Evolutionary conservation across 2,329 filamentous ascomycete species (phyloP).

Genomic region (Xylaria sp.): DNA sequence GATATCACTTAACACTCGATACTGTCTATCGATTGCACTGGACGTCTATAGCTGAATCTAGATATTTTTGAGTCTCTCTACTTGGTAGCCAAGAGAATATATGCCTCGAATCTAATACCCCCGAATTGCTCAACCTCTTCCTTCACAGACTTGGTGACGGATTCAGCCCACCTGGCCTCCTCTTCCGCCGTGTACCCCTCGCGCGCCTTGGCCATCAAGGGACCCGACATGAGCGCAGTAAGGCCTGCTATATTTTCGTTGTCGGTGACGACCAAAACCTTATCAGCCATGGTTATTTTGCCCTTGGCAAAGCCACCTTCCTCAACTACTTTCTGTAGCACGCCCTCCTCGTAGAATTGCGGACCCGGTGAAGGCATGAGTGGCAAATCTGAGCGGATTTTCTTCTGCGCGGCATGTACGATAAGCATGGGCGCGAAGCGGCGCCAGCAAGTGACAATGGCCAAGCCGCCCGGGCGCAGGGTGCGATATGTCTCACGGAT

Average conservation of each 20-base stretch:
- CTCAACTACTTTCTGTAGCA: constrained; percentile 42
- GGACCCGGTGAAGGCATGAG: constrained; percentile 42
- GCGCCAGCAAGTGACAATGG: constrained; percentile 44
- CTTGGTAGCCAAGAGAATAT: constrained; percentile 44
- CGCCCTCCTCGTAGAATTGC: constrained; percentile 44
- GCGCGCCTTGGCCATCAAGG: constrained; percentile 47
- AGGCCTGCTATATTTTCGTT: constrained; percentile 46
- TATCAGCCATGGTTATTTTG: constrained; percentile 39
- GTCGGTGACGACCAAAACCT: constrained; percentile 42
- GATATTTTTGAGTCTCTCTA: constrained; percentile 25
- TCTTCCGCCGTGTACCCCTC: constrained; percentile 45
- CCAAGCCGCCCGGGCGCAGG: constrained; percentile 40
- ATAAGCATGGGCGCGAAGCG: constrained; percentile 43
- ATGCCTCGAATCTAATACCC: constrained; percentile 44
- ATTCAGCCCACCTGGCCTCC: constrained; percentile 41
- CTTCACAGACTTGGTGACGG: constrained; percentile 41
- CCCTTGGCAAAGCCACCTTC: constrained; percentile 43
- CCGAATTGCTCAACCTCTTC: constrained; percentile 44
- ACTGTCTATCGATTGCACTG: background rate
- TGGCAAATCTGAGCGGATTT: constrained; percentile 43
- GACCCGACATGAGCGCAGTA: constrained; percentile 45
- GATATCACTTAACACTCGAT: background rate
- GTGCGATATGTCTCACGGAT: constrained; percentile 44
- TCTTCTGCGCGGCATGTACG: constrained; percentile 44
- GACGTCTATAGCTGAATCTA: background rate